Base-by-base conservation (phyloP, 768 basidiomycete genomes). In the Amanita pallidorosea region DNA sequence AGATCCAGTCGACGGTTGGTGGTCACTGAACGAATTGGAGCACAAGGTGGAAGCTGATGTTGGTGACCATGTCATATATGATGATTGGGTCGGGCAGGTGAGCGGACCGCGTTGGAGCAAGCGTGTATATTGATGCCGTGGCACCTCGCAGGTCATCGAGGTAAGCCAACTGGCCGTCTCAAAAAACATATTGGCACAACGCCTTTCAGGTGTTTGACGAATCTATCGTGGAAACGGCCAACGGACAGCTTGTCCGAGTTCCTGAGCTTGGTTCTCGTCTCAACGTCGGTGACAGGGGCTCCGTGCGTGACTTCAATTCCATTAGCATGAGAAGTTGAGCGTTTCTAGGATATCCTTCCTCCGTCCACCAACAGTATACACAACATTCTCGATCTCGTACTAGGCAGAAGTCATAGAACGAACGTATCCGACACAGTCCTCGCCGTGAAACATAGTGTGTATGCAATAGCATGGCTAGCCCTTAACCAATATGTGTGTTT, bases 61-160 rank as follows among this genome's bases (percentile, higher is more conserved):
- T 35, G 84, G 86, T 5, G 89, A 93, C 64, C 88, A 83, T 68
- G 88, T 94, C 44, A 70, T 82, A 15, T 80, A 81, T 59, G 78
- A 86, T 56, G 80, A 90, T 62, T 96, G 93, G 92, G 70, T 95
- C 59, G 92, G 92, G 47, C 88, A 91, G 74, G 88, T 88, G 63
- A 62, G 77, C 60, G 37, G n/a, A 52, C 45, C 29, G n/a, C 34
- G 25, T 45, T 41, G 36, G 41, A 23, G 17, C 17, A 27, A 33
- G n/a, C 7, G 45, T 27, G 11, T 45, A 44, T 31, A 7, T 23
- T 47, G 27, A 36, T 29, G 53, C 34, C 46, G 42, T 52, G 59
- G 41, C 45, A 25, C 55, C 49, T 25, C 54, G 31, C 54, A 88
- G 83, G 75, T 91, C 38, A 77, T 89, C 49, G 88, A 91, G 77